phyloP scores from a whole-genome alignment of 1,284 basidiomycete genomes.

The Cryptococcus sp. region DNA sequence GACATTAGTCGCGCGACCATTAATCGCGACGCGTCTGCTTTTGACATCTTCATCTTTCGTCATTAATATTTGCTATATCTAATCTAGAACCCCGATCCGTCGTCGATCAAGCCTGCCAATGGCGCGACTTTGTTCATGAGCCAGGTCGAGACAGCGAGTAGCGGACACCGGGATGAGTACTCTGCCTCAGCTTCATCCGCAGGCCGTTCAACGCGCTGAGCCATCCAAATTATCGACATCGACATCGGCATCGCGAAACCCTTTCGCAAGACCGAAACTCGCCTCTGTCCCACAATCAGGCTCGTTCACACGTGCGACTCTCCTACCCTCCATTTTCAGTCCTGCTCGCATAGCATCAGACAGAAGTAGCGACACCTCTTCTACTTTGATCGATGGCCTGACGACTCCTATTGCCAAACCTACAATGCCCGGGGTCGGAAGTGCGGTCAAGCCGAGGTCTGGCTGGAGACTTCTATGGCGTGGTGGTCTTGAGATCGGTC shows the following conservation, averaged over 20 bases:
- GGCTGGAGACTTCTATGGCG: constrained; percentile 51
- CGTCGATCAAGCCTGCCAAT: too few relatives aligned
- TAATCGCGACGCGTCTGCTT: constrained; percentile 1
- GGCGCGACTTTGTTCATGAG: too few relatives aligned
- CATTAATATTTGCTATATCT: not conserved
- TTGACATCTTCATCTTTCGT: not conserved
- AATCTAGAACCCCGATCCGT: too few relatives aligned
- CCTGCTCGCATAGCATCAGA: not conserved
- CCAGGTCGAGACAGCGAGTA: too few relatives aligned
- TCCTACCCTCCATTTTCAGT: constrained; percentile 11
- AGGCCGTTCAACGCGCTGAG: too few relatives aligned
- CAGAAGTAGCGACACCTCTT: not conserved
- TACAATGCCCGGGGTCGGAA: not conserved
- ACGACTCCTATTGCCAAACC: constrained; percentile 10
- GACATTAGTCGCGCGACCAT: not conserved
- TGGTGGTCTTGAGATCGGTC: constrained; percentile 50
- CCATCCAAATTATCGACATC: not conserved
- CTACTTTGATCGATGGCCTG: too few relatives aligned
- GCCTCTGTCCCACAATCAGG: constrained; percentile 2
- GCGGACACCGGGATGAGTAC: too few relatives aligned
- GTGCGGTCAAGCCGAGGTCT: constrained; percentile 12
- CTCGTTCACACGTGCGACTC: constrained; percentile 31
- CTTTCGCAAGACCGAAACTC: constrained; percentile 29
- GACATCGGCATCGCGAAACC: constrained; percentile 19
- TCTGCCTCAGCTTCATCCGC: too few relatives aligned